Evolutionary conservation across 2,329 filamentous ascomycete genomes (phyloP), one percentile per base, ranked within the genome.

Genomic region (Pseudogymnoascus sp.): DNA sequence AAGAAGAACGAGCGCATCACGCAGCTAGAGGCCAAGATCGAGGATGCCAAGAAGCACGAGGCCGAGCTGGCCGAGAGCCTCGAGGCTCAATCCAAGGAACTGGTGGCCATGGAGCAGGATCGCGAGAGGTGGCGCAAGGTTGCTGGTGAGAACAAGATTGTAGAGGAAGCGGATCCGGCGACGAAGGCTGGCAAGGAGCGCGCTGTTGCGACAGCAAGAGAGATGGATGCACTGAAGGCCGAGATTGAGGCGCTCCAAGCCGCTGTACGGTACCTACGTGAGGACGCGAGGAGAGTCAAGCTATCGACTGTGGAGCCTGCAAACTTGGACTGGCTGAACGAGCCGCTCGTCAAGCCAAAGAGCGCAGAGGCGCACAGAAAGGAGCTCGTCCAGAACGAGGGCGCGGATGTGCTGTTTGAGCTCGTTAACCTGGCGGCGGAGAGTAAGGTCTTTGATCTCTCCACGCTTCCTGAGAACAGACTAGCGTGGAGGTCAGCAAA

Each of bases 91-190:
- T 85, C 86, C 69, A 82, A 85, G 60, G 85, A 88, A 71, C 80
- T 86, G 68, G 83, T 84, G 72, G 77, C 75, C 2, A 77, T 88
- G 58, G 86, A 88, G 74, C 77, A 79, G 2, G 86, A 89, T 69
- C 79, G 85, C 58, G 86, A 87, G 72, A 86, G 85, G 71, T 88
- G 84, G 85, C 86, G 87, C 78, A 86, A 86, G 77, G 79, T 85
- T 64, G 87, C 86, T 4, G 84, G 83, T 68, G 85, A 87, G 69
- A 78, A 79, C 8, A 82, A 80, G 63, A 80, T 77, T n/a, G 80
- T 81, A 60, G 78, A 75, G 4, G 75, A 73, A n/a, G 75, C 71
- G 35, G 74, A 68, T 7, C 78, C 76, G 14, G 78, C 77, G 12
- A 76, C 78, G 63, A 83, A 82, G 73, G 80, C 82, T 9, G 82